Evolutionary conservation across 371 early-diverging fungal genomes (phyloP).

Genomic region (Lichtheimia hyalospora): DNA sequence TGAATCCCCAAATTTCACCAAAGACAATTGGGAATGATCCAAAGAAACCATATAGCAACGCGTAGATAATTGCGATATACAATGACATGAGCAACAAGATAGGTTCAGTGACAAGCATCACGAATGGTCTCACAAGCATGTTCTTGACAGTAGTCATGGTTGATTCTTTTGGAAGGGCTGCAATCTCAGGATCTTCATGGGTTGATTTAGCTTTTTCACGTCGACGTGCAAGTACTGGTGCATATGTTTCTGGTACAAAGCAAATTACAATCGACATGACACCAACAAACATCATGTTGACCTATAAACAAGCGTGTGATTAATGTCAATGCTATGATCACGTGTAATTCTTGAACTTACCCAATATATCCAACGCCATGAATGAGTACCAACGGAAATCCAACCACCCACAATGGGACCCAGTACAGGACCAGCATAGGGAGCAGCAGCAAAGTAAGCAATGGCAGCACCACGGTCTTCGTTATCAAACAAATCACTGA

Average conservation of each 20-base stretch:
- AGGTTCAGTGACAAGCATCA: slow-evolving; percentile 42
- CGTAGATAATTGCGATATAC: slow-evolving; percentile 45
- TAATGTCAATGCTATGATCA: background rate
- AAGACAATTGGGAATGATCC: slow-evolving; percentile 47
- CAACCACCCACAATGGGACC: slow-evolving; percentile 51
- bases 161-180: background rate
- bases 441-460: slow-evolving; percentile 51
- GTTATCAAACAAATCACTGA: slow-evolving; percentile 36
- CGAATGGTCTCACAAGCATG: slow-evolving; percentile 36
- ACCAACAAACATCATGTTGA: slow-evolving; percentile 42
- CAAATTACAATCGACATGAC: slow-evolving; percentile 39
- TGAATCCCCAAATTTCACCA: slow-evolving; percentile 29
- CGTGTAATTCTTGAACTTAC: slow-evolving; percentile 14
- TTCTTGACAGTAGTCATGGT: slow-evolving; percentile 32
- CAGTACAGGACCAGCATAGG: slow-evolving; percentile 45
- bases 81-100: slow-evolving; percentile 39
- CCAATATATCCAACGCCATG: slow-evolving; percentile 53
- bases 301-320: slow-evolving; percentile 19
- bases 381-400: slow-evolving; percentile 36
- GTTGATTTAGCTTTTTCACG: slow-evolving; percentile 23
- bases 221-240: slow-evolving; percentile 32
- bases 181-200: slow-evolving; percentile 20
- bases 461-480: slow-evolving; percentile 42
- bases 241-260: slow-evolving; percentile 44
- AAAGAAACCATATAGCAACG: slow-evolving; percentile 44